Evolutionary conservation across 139 green algal genomes (phyloP).

Genomic region (Dunaliella primolecta): DNA sequence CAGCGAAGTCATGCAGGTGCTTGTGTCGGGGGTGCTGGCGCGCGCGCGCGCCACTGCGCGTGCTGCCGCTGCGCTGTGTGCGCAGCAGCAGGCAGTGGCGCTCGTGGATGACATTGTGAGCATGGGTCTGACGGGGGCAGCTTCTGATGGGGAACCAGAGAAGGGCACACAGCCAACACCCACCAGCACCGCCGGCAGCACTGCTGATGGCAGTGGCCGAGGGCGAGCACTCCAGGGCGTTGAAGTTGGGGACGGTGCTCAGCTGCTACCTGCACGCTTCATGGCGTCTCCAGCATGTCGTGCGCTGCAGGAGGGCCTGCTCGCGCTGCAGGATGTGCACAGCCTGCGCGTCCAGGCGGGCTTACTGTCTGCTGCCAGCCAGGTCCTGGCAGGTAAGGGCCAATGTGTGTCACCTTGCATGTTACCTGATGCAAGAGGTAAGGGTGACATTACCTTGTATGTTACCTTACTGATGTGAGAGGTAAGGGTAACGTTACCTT

Average conservation of each 20-base stretch:
- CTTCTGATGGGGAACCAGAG: background rate
- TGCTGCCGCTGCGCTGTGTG: conserved; percentile 19
- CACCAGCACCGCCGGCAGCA: background rate
- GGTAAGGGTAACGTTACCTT: no score
- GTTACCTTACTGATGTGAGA: no score
- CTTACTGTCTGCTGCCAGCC: conserved; percentile 18
- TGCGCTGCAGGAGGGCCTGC: conserved; percentile 37
- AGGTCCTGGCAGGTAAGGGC: background rate
- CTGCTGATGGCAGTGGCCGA: no score
- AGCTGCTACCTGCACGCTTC: conserved; percentile 35
- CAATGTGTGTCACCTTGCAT: no score
- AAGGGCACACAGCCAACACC: background rate
- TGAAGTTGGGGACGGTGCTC: background rate
- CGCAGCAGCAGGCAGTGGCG: background rate
- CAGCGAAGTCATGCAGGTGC: background rate
- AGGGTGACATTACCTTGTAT: no score
- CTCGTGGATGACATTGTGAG: background rate
- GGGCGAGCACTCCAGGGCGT: background rate
- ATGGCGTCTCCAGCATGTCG: conserved; percentile 38
- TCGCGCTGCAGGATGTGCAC: conserved; percentile 38
- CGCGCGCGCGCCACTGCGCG: conserved; percentile 22
- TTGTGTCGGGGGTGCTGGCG: conserved; percentile 16
- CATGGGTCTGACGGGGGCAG: background rate
- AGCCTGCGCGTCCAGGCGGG: conserved; percentile 13
- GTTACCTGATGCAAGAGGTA: no score